Evolutionary conservation across 305 asterid species (phyloP).

Genomic region (Plantago coronopus): DNA sequence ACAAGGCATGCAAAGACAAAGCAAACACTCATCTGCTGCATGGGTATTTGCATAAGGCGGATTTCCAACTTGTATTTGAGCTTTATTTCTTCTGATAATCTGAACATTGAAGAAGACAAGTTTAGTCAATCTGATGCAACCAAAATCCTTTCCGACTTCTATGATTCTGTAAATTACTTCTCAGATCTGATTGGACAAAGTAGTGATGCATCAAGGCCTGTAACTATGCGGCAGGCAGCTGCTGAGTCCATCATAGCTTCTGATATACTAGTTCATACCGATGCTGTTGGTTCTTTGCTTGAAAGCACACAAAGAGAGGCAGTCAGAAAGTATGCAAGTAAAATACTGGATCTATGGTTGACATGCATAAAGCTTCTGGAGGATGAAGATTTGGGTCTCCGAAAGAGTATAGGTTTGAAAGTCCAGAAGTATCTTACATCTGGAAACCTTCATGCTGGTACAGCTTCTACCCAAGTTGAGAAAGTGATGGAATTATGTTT

Average conservation of each 20-base stretch:
- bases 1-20: constrained; percentile 76
- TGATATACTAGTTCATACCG: constrained; percentile 57
- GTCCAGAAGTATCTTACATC: constrained; percentile 57
- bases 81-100: constrained; percentile 32
- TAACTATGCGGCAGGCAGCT: constrained; percentile 77
- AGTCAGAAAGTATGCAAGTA: constrained; percentile 45
- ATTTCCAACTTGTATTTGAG: constrained; percentile 42
- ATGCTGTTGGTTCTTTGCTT: constrained; percentile 43
- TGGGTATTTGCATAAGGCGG: constrained; percentile 74
- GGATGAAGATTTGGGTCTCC: constrained; percentile 78
- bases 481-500: constrained; percentile 75
- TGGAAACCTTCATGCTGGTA: constrained; percentile 23
- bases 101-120: constrained; percentile 24
- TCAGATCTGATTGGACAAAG: constrained; percentile 52
- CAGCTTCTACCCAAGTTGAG: constrained; percentile 80
- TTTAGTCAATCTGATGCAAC: constrained; percentile 29
- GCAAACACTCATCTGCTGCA: constrained; percentile 71
- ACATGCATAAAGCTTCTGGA: constrained; percentile 78
- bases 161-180: constrained; percentile 50
- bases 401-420: constrained; percentile 67
- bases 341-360: constrained; percentile 65
- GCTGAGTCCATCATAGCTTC: constrained; percentile 87
- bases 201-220: constrained; percentile 73
- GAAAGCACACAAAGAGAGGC: constrained; percentile 34
- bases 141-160: constrained; percentile 34